Evolutionary conservation across 139 green algal species (phyloP).

Genomic region (Spirogloea muscicola): DNA sequence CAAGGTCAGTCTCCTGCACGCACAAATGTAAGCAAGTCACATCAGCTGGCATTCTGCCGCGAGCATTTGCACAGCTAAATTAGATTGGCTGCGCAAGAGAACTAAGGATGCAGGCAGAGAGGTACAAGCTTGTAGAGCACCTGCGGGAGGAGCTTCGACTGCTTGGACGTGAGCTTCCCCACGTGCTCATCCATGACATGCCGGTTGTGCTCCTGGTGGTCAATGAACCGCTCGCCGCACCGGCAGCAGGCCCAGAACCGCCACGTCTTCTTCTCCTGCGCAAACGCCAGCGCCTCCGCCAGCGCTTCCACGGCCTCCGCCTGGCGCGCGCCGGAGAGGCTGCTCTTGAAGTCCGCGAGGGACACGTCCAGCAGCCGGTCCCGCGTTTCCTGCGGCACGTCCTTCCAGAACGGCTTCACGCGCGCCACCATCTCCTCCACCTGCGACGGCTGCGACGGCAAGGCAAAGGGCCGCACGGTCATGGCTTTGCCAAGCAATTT

Average conservation of each 20-base stretch:
- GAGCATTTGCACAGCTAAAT: too few species aligned
- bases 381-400: not conserved
- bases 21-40: too few species aligned
- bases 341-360: slow-evolving; percentile 7
- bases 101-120: too few species aligned
- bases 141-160: slow-evolving; percentile 10
- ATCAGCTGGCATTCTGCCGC: too few species aligned
- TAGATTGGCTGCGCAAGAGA: too few species aligned
- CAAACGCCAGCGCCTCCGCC: slow-evolving; percentile 18
- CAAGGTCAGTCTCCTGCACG: slow-evolving; percentile 4
- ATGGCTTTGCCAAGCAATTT: too few species aligned
- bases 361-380: slow-evolving; percentile 12
- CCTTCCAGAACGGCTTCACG: slow-evolving; percentile 17
- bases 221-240: slow-evolving; percentile 21
- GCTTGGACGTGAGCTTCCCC: slow-evolving; percentile 16
- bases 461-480: too few species aligned
- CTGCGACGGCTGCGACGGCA: not conserved
- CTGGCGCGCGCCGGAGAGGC: too few species aligned
- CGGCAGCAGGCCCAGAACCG: slow-evolving; percentile 23
- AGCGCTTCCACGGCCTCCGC: slow-evolving; percentile 8
- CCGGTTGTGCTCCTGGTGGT: not conserved
- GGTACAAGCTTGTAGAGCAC: too few species aligned
- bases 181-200: slow-evolving; percentile 19
- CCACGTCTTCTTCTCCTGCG: slow-evolving; percentile 23
- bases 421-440: slow-evolving; percentile 17